A percentile compares a stretch with the other conserved stretches of the same genome.
phyloP scores from a whole-genome alignment of 2,329 filamentous ascomycete genomes.

The Aurifilum marmelostoma region DNA sequence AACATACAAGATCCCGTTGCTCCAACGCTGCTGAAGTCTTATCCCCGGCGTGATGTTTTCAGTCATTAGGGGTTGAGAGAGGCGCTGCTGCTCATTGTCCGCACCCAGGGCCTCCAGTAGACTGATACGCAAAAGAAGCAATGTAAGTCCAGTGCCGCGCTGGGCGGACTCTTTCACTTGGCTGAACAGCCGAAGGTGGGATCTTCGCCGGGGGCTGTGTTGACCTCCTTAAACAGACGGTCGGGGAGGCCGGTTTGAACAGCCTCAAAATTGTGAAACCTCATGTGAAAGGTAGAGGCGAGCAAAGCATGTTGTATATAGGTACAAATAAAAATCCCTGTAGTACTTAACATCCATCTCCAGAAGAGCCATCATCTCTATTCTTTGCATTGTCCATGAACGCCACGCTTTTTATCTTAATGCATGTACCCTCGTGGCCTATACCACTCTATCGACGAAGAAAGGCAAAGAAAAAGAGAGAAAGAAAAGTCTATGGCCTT shows the following conservation, averaged over 20 bases:
- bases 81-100: not conserved
- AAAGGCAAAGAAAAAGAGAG: not conserved
- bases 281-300: not conserved
- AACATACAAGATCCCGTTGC: slow-evolving; percentile 6
- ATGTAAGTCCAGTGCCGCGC: not conserved
- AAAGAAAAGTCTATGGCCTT: not conserved
- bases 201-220: not conserved
- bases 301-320: not conserved
- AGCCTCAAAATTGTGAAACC: not conserved
- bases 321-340: not conserved
- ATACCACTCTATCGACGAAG: not conserved
- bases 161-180: not conserved
- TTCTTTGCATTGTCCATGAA: not conserved
- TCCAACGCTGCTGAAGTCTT: not conserved
- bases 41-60: not conserved
- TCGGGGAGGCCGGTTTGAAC: not conserved
- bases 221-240: not conserved
- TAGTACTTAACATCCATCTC: not conserved
- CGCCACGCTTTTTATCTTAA: slow-evolving; percentile 5
- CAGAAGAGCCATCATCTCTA: not conserved
- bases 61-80: not conserved
- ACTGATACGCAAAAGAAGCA: not conserved
- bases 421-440: not conserved
- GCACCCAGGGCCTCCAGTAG: not conserved
- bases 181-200: not conserved